Evolutionary conservation across 768 basidiomycete genomes (phyloP), one percentile per base, ranked within the genome.

Genomic region (Multifurca ochricompacta): DNA sequence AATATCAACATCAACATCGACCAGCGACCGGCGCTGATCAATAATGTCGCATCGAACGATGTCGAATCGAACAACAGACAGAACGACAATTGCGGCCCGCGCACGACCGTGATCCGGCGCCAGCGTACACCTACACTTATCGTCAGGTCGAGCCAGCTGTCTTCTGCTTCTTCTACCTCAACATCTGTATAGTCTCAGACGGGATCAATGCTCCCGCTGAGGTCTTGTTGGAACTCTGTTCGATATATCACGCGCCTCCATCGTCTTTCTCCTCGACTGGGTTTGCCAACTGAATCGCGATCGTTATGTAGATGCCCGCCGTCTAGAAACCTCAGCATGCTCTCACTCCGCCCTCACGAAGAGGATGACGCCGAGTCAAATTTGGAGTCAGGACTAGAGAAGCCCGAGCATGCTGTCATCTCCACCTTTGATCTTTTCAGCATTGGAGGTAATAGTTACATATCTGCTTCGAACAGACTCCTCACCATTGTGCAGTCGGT

Each of bases 401-500:
- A 44, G 46, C 63, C 62, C 18, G 83, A 90, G 48, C 91, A 93
- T 73, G 92, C 92, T 5, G 92, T 94, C 59, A 93, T 95, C 50
- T 91, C 89, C 1, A 83, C 92, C 1, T 95, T 94, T 65, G 93
- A 96, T 68, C 73, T 95, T 48, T 94, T 95, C 73, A 88, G 85
- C 63, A 87, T 94, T 58, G 92, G 92, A 55, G 88, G 87, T 85
- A 61, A 59, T 81, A 67, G 14, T 32, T 14, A 3, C 18, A 44
- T 37, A 37, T 18, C 35, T 14, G 46, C 42, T 18, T 53, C 21
- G 25, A 23, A 23, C 18, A 10, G n/a, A 21, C 28, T 21, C 27
- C 23, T 39, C 10, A 14, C 25, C 3, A 13, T 18, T 42, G 34
- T 13, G 16, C 54, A 78, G 78, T 79, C 32, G 80, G 81, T 3